phyloP scores from a whole-genome alignment of 768 basidiomycete species.

The Kwoniella sp. region DNA sequence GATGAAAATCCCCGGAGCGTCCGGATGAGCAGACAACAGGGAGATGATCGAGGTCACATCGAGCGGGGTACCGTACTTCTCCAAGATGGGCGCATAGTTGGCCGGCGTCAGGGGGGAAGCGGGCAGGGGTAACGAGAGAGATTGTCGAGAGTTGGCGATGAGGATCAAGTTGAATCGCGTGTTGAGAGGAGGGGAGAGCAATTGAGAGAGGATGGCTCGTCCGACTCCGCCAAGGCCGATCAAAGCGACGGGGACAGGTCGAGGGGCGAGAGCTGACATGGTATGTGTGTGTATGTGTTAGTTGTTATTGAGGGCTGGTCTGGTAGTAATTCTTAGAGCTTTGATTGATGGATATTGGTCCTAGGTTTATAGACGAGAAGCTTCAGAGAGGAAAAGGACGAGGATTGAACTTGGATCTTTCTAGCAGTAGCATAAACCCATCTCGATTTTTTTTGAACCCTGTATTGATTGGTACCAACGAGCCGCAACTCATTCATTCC shows the following conservation, averaged over 20 bases:
- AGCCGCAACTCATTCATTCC: no score
- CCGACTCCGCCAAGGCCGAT: constrained; percentile 94
- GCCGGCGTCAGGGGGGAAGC: constrained; percentile 41
- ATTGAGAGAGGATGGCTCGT: constrained; percentile 78
- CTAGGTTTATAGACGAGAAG: no score
- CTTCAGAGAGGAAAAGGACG: no score
- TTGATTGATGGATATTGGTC: no score
- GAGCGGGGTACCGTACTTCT: constrained; percentile 62
- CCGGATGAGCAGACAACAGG: constrained; percentile 58
- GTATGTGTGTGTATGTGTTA: neutral
- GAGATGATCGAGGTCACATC: constrained; percentile 60
- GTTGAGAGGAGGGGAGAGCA: constrained; percentile 66
- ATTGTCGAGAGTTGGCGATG: constrained; percentile 58
- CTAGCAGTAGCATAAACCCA: no score
- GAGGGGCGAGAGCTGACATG: constrained; percentile 31
- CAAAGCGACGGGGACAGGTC: constrained; percentile 64
- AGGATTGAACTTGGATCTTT: no score
- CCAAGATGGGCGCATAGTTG: constrained; percentile 44
- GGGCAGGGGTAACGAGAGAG: constrained; percentile 50
- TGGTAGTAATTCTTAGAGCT: neutral
- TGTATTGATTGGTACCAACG: no score
- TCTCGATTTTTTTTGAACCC: no score
- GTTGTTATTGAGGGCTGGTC: no score
- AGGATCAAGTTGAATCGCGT: constrained; percentile 56
- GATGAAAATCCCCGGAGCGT: constrained; percentile 66